These are phyloP conservation scores for Skeletonema costatum DNA, from an alignment of 108 stramenopile genomes.

Conservation along the genomic window DNA sequence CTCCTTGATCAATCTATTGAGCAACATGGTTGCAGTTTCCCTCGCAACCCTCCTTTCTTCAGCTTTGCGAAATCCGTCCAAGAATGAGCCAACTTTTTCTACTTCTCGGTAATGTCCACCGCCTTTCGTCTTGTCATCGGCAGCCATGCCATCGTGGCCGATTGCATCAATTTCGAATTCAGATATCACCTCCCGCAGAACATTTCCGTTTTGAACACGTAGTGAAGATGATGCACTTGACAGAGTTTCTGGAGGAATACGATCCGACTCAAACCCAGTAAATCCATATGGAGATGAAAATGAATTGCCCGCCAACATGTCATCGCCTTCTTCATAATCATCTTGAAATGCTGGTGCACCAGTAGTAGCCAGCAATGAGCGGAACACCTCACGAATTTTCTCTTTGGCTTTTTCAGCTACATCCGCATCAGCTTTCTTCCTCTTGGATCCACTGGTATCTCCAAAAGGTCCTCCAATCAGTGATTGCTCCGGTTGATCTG, in stretches of 20 bases:
- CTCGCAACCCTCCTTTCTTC: conserved; percentile 77
- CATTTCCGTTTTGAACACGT: conserved; percentile 62
- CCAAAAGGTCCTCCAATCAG: conserved; percentile 50
- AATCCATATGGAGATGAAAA: conserved; percentile 61
- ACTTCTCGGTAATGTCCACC: conserved; percentile 86
- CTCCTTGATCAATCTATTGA: conserved; percentile 75
- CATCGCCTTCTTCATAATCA: conserved; percentile 38
- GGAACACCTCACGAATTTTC: conserved; percentile 63
- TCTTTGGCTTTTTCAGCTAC: conserved; percentile 75
- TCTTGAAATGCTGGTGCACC: conserved; percentile 84
- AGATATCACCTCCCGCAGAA: conserved; percentile 67
- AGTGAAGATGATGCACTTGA: conserved; percentile 59
- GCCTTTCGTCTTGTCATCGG: conserved; percentile 70
- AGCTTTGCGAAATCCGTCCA: conserved; percentile 81
- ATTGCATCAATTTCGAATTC: conserved; percentile 83
- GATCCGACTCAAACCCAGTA: conserved; percentile 78
- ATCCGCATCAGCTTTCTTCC: conserved; percentile 39
- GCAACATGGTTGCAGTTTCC: conserved; percentile 76
- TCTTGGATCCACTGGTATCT: conserved; percentile 28
- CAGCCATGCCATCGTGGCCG: conserved; percentile 83
- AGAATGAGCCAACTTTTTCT: conserved; percentile 75
- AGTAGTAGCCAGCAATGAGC: conserved; percentile 65
- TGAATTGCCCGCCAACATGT: conserved; percentile 9
- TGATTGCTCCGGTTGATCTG: conserved; percentile 27
- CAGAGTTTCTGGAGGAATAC: conserved; percentile 64